Conservation (phyloP, 768 basidiomycete genomes). For the Butyriboletus loyo region DNA sequence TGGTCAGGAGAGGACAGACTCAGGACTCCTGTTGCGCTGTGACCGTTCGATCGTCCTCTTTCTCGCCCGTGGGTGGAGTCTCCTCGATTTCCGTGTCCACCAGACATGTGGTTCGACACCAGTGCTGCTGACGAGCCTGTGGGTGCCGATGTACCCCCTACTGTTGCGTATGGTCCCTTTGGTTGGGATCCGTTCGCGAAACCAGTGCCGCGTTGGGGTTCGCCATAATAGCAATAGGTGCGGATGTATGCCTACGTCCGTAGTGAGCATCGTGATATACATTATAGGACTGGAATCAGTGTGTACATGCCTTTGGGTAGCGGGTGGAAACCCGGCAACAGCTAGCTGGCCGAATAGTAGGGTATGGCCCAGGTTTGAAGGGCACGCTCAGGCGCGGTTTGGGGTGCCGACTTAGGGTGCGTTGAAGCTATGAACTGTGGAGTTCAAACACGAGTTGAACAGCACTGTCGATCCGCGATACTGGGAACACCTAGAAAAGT, state of each 20-base stretch:
- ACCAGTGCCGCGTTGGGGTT: constrained; percentile 57
- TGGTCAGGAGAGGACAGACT: background rate
- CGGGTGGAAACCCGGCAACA: constrained; percentile 66
- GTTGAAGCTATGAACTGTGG: constrained; percentile 83
- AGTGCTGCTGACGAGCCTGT: background rate
- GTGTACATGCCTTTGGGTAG: constrained; percentile 28
- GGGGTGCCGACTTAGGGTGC: constrained; percentile 52
- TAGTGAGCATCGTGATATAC: background rate
- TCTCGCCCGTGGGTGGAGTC: constrained; percentile 2
- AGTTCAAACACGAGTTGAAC: constrained; percentile 85
- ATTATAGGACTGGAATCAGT: background rate
- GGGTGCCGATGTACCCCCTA: background rate
- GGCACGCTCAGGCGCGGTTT: constrained; percentile 45
- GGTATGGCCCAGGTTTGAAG: constrained; percentile 72
- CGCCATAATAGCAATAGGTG: constrained; percentile 66
- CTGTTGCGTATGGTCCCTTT: constrained; percentile 7
- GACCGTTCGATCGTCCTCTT: constrained; percentile 10
- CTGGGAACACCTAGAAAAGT: constrained; percentile 66
- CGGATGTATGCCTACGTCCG: constrained; percentile 32
- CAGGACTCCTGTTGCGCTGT: background rate
- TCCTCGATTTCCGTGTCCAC: constrained; percentile 2
- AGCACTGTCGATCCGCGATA: constrained; percentile 90
- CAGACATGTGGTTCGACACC: background rate
- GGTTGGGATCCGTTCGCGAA: constrained; percentile 9
- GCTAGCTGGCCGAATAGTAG: constrained; percentile 54